A percentile compares a stretch with the other conserved stretches of the same genome.
Evolutionary conservation across 1,139 yeast species (phyloP).

Genomic region (Lodderomyces jiufengensis): DNA sequence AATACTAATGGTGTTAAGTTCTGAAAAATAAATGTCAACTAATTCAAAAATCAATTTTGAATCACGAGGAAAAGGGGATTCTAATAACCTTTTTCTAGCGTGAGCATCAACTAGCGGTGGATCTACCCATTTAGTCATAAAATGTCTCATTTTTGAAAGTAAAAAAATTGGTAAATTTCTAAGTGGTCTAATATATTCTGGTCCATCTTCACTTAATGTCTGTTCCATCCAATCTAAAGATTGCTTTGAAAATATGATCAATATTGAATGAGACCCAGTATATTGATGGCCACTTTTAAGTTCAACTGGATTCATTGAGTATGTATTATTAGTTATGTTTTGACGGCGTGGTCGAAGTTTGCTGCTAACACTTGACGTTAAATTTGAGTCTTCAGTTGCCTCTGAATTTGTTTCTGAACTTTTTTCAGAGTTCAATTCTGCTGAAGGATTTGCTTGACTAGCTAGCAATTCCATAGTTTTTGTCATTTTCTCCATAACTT

Average conservation of each 20-base stretch:
- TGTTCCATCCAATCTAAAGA: slow-evolving; percentile 34
- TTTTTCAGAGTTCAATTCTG: neutral
- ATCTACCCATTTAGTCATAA: slow-evolving; percentile 32
- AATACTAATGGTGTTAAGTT: slow-evolving; percentile 15
- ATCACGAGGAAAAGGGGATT: slow-evolving; percentile 29
- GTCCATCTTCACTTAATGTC: slow-evolving; percentile 23
- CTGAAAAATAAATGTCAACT: slow-evolving; percentile 19
- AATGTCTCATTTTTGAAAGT: slow-evolving; percentile 18
- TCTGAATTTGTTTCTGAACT: neutral
- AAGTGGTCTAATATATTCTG: slow-evolving; percentile 25
- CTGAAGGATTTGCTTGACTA: neutral
- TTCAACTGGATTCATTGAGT: slow-evolving; percentile 4
- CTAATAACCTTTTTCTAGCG: slow-evolving; percentile 18
- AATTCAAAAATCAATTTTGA: slow-evolving; percentile 21
- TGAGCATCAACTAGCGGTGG: slow-evolving; percentile 26
- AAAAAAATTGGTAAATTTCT: slow-evolving; percentile 29
- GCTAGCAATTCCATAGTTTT: slow-evolving; percentile 10
- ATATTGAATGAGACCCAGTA: slow-evolving; percentile 38
- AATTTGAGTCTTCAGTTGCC: neutral
- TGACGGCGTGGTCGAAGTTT: neutral
- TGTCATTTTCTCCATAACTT: slow-evolving; percentile 19
- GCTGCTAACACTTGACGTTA: neutral
- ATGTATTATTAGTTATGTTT: neutral
- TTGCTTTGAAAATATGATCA: slow-evolving; percentile 34
- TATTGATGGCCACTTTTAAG: slow-evolving; percentile 18